These are phyloP conservation scores for Aspergillus fumigatus DNA, from an alignment of 2,329 filamentous ascomycete species.

Conservation along the genomic window DNA sequence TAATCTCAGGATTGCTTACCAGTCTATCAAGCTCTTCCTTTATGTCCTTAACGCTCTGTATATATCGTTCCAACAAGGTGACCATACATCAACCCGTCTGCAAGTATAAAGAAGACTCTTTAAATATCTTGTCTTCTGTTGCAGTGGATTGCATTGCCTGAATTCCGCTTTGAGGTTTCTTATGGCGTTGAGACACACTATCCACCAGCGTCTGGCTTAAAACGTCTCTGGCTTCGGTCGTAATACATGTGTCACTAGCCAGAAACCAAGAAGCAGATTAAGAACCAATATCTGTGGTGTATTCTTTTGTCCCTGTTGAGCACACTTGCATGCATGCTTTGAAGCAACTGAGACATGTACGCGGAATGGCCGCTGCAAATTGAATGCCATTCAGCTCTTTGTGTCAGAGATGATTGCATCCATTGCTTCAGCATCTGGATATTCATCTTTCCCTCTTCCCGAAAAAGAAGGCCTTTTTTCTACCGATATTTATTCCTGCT, in stretches of 20 bases:
- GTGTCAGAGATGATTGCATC: neutral
- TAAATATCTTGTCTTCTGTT: neutral
- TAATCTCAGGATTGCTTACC: neutral
- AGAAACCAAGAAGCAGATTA: neutral
- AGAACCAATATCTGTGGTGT: neutral
- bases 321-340: neutral
- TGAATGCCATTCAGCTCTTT: neutral
- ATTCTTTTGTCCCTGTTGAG: neutral
- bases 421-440: neutral
- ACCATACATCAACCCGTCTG: neutral
- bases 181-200: neutral
- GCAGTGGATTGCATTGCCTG: neutral
- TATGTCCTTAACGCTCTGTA: neutral
- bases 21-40: neutral
- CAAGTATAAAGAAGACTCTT: neutral
- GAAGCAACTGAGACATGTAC: neutral
- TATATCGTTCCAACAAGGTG: neutral
- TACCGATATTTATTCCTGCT: neutral
- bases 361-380: neutral
- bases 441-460: neutral
- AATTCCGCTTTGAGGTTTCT: neutral
- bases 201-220: too few species aligned
- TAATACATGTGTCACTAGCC: neutral
- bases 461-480: neutral
- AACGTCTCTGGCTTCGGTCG: too few species aligned